phyloP scores from a whole-genome alignment of 305 asterid species.

The Solanum aculeatissimum region DNA sequence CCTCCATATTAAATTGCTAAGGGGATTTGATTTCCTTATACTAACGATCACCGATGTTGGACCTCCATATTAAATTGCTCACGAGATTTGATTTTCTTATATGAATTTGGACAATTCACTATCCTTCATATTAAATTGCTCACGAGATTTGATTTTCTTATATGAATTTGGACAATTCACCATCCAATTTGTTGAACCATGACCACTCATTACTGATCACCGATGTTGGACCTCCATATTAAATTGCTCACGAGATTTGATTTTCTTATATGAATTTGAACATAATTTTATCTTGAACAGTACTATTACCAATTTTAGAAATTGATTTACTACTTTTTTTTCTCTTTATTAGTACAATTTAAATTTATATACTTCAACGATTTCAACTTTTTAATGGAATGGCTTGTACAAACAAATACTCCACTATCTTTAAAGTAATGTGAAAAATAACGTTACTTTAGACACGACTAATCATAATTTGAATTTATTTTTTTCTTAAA shows the following conservation, averaged over 20 bases:
- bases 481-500: not conserved
- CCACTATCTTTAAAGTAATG: not conserved
- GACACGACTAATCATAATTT: not conserved
- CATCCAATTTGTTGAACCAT: not conserved
- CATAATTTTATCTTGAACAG: not conserved
- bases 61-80: not conserved
- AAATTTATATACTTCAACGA: not conserved
- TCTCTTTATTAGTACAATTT: not conserved
- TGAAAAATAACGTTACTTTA: not conserved
- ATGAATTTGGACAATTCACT: not conserved
- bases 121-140: not conserved
- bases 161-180: not conserved
- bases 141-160: no score
- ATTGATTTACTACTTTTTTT: not conserved
- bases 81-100: no score
- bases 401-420: not conserved
- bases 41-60: not conserved
- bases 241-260: not conserved
- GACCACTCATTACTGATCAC: not conserved
- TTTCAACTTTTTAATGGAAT: not conserved
- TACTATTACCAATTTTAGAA: not conserved
- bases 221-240: not conserved
- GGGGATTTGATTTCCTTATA: no score
- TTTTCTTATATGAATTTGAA: not conserved
- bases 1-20: not conserved